phyloP scores from a whole-genome alignment of 164 flowering plant genomes.

The Cinnamomum chago region DNA sequence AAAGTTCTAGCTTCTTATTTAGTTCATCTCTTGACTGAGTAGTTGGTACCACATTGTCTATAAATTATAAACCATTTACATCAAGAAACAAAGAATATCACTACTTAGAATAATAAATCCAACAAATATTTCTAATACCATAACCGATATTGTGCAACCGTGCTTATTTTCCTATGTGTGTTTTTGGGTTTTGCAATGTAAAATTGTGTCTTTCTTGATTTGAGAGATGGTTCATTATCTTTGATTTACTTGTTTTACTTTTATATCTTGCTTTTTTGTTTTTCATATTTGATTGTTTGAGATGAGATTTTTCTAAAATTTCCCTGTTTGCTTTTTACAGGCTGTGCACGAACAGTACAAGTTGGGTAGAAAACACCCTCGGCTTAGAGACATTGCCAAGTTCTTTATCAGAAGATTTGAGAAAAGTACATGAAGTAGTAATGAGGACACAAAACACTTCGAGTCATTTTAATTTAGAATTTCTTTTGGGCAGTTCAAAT shows the following conservation, averaged over 20 bases:
- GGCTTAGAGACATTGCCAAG: slow-evolving; percentile 55
- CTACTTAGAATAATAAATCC: too few species aligned
- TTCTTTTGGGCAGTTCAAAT: slow-evolving; percentile 28
- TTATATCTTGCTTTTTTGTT: not conserved
- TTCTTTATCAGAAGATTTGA: slow-evolving; percentile 39
- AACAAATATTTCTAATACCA: too few species aligned
- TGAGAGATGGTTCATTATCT: not conserved
- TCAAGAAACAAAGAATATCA: too few species aligned
- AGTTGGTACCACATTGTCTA: too few species aligned
- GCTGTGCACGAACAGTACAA: slow-evolving; percentile 67
- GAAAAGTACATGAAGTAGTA: slow-evolving; percentile 35
- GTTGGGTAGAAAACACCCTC: slow-evolving; percentile 61
- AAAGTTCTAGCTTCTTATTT: too few species aligned
- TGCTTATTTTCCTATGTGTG: not conserved
- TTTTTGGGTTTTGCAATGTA: not conserved
- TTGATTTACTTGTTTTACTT: not conserved
- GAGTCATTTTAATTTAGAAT: slow-evolving; percentile 28
- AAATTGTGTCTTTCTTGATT: not conserved
- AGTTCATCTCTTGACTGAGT: too few species aligned
- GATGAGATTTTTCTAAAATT: not conserved
- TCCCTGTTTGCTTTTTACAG: slow-evolving; percentile 28
- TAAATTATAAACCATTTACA: too few species aligned
- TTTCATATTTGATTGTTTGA: not conserved
- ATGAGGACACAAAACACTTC: slow-evolving; percentile 15
- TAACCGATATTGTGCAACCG: too few species aligned